Evolutionary conservation across 768 basidiomycete species (phyloP), one percentile per base, ranked within the genome.

Genomic region (Leucogyrophana mollusca): DNA sequence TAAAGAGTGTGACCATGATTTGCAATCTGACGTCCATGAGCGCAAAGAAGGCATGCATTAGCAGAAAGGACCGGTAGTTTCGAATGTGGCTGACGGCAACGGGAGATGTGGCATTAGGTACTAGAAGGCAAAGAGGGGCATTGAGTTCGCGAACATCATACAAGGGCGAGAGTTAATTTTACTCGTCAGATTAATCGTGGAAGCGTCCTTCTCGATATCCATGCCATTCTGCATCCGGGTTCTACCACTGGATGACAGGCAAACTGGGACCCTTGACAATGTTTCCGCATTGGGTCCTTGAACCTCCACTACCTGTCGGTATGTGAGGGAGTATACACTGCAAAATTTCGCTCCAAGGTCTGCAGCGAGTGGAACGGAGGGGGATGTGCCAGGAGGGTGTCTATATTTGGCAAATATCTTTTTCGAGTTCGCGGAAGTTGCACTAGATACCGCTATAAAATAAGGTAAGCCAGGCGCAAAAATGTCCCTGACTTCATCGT

Each of bases 1-100:
- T 46, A 34, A 51, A 61, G 3, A 59, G 23, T 0, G 54, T 49
- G 32, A 37, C 49, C 17, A 54, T 42, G n/a, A 48, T 59, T 23
- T 40, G 27, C 18, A 45, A 6, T 22, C 34, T 20, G 30, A 14
- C 30, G 33, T 49, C 16, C 3, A 34, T 32, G 23, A 59, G 52
- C 18, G 36, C 49, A 38, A 59, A 59, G 36, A 59, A 36, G 3
- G 30, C 50, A 4, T 59, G 51, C 8, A 56, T 50, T 17, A 47
- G 20, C 9, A 59, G 34, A 21, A 53, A 55, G 49, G 51, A 30
- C 14, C 51, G 51, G 22, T 52, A 56, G 23, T 52, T 47, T 16
- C 13, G 20, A 23, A 61, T 56, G 39, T 59, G 56, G 46, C 54
- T 48, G 25, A 53, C 43, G 1, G 59, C 59, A 9, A 56, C 2